phyloP scores from a whole-genome alignment of 352 stramenopile species.

The Phytophthora agathidicida region DNA sequence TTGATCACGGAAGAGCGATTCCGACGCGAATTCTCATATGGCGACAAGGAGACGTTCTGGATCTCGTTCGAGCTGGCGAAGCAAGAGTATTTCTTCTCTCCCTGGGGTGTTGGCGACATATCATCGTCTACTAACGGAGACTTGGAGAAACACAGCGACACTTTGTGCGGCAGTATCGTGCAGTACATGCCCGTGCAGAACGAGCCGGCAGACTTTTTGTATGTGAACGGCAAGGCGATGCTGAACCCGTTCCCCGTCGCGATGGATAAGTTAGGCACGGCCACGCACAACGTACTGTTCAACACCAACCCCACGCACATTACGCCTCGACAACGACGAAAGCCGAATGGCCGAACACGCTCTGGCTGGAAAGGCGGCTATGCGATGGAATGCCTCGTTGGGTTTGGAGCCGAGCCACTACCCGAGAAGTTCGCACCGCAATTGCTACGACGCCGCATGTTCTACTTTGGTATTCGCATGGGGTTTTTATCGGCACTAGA shows the following conservation, averaged over 20 bases:
- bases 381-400: constrained; percentile 49
- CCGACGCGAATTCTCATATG: constrained; percentile 53
- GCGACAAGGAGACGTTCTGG: constrained; percentile 79
- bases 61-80: constrained; percentile 64
- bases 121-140: constrained; percentile 53
- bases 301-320: constrained; percentile 55
- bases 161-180: constrained; percentile 67
- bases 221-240: constrained; percentile 64
- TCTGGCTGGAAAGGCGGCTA: constrained; percentile 23
- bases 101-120: constrained; percentile 56
- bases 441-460: constrained; percentile 42
- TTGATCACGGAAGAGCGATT: constrained; percentile 67
- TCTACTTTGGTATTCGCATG: constrained; percentile 44
- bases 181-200: constrained; percentile 55
- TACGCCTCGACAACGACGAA: constrained; percentile 45
- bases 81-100: constrained; percentile 61
- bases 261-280: constrained; percentile 33
- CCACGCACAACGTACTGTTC: constrained; percentile 41
- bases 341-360: constrained; percentile 15
- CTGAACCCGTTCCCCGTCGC: constrained; percentile 52
- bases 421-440: constrained; percentile 33
- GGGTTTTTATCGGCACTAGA: constrained; percentile 33
- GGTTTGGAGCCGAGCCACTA: constrained; percentile 39
- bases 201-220: constrained; percentile 44
- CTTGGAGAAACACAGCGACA: constrained; percentile 52